These are phyloP conservation scores for Trichophyton verrucosum DNA, from an alignment of 2,329 filamentous ascomycete genomes.

Conservation along the genomic window DNA sequence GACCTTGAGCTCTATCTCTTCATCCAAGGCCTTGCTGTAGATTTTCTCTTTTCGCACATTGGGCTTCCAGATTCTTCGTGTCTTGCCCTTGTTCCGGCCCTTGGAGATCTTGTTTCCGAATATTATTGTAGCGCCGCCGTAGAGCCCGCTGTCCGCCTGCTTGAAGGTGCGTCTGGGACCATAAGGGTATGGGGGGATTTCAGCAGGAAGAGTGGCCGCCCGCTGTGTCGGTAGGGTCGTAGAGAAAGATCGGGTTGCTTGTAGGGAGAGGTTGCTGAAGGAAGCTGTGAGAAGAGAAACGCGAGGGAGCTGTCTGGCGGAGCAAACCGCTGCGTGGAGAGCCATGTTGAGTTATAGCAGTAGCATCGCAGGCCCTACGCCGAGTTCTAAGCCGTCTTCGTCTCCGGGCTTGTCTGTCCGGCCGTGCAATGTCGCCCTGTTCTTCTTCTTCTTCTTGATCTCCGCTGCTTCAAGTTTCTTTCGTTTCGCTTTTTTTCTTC, in stretches of 20 bases:
- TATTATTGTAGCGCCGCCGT: conserved; percentile 34
- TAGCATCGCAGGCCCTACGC: conserved; percentile 7
- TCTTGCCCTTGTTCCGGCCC: conserved; percentile 38
- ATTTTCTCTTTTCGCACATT: conserved; percentile 39
- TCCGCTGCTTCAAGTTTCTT: neutral
- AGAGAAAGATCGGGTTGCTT: conserved; percentile 28
- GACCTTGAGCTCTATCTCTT: conserved; percentile 35
- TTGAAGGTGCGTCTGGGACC: conserved; percentile 33
- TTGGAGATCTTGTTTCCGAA: conserved; percentile 41
- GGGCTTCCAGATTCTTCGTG: conserved; percentile 37
- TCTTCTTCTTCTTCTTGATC: neutral
- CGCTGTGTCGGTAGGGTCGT: conserved; percentile 21
- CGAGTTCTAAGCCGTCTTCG: neutral
- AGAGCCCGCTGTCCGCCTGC: conserved; percentile 37
- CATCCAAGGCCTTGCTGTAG: conserved; percentile 32
- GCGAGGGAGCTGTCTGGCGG: conserved; percentile 21
- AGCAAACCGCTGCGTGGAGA: conserved; percentile 22
- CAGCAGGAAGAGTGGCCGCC: conserved; percentile 24
- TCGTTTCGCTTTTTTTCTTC: neutral
- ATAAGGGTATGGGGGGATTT: conserved; percentile 37
- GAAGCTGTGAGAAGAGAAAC: conserved; percentile 26
- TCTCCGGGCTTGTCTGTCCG: neutral
- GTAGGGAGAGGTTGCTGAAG: conserved; percentile 29
- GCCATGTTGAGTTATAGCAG: conserved; percentile 6
- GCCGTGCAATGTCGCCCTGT: neutral